Evolutionary conservation across 2,329 filamentous ascomycete species (phyloP), one percentile per base, ranked within the genome.

Genomic region (Arthrinium phaeospermum): DNA sequence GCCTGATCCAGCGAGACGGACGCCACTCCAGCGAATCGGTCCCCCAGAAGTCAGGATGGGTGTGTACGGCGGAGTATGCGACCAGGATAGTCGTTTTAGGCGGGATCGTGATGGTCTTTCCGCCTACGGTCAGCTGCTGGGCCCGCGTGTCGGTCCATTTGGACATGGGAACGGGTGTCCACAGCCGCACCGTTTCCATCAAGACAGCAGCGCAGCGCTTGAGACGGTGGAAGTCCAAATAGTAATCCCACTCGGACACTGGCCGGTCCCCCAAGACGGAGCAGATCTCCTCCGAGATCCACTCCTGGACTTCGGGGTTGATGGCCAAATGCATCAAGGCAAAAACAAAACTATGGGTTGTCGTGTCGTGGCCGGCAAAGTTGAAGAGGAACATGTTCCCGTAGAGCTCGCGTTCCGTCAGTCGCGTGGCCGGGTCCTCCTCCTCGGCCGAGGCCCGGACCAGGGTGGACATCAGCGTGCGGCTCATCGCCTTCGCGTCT

Each of bases 361-460:
- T 86, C 0, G 86, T 87, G 72, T 89, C 86, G 72, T 88, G 85
- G 0, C 87, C 87, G 0, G 87, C 86, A 69, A 88, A 80, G 68
- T 85, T 87, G 73, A 87, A 82, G 0, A 85, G 78, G 69, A 86
- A 86, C 68, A 87, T 78, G 67, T 88, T 88, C 16, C 86, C 85
- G 51, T 85, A 84, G 7, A 89, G 83, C 72, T 89, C 86, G 0
- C 74, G 73, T 67, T 84, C 82, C 0, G 77, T 84, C 45, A 83
- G 78, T 6, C 24, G 13, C 7, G 30, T 27, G 14, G 79, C 73
- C 53, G 78, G 79, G 8, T 22, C 70, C 10, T 76, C 69, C 13
- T 78, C 76, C 12, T 77, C 74, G 69, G 80, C 75, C 5, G 79
- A 79, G 2, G 74, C 75, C 8, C 75, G 74, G 13, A 76, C 47